Base-by-base conservation (phyloP, 257 asterid genomes). In the Leptodermis oblonga region DNA sequence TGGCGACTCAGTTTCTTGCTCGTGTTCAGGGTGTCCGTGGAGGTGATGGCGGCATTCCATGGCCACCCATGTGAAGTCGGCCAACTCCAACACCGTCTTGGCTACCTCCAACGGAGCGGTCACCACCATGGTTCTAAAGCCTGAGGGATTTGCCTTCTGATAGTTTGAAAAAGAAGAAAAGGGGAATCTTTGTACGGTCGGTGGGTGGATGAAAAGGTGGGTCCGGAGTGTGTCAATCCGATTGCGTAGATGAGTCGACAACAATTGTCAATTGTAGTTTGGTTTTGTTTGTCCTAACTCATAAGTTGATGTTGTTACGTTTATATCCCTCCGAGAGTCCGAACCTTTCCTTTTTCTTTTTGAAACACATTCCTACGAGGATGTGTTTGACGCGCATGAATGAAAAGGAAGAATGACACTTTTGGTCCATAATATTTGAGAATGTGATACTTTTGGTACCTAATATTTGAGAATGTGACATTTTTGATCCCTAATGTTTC, bases 31-130 rank as follows among this genome's bases (percentile, higher is more conserved):
- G 77, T 74, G 71, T 59, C 70, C 79, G 78, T 73, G 70, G 70
- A 81, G 82, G 78, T 73, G 87, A 42, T 92, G 87, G 73, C 91
- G 83, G 76, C 76, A 43, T 56, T 90, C 98, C 53, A 87, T 82
- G 78, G 98, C 96, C 63, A 86, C 76, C 87, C 87, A 93, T 49
- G 98, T 96, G 60, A 90, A 86, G 79, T 88, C 97, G 52, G 97
- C 97, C 1, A 90, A 95, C 86, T 93, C 98, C 79, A 90, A 33
- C 84, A 93, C 95, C 73, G 96, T 88, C 84, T 86, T 88, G 66
- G 97, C 95, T 43, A 85, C 90, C 76, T 90, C 97, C 63, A 90
- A 43, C 12, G 94, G 66, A 34, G 41, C 68, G 41, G 67, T 67
- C 0, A 70, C 74, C 63, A 55, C 78, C 86, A 82, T 81, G 39